Conservation (phyloP, 2,329 filamentous ascomycete species). For the Pseudocercospora eumusae region DNA sequence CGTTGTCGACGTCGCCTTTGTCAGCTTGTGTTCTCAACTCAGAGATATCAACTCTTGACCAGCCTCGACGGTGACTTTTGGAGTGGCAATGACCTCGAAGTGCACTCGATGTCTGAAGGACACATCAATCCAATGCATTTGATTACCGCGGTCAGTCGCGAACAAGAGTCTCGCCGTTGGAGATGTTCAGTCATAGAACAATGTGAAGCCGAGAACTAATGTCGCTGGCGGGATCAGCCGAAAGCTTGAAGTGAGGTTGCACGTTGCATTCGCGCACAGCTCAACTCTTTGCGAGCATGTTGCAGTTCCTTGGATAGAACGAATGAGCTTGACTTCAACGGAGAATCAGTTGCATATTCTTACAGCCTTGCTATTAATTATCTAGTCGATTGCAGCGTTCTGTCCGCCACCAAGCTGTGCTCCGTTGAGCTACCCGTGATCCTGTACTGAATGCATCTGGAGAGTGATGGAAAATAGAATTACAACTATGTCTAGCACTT, state of each 20-base stretch:
- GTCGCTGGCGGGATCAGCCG: neutral
- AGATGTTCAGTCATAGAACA: neutral
- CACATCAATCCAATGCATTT: neutral
- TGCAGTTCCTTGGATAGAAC: neutral
- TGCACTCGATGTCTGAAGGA: too few species aligned
- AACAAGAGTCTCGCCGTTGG: neutral
- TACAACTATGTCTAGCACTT: neutral
- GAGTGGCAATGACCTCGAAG: neutral
- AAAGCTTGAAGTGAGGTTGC: slow-evolving; percentile 8
- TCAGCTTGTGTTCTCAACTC: too few species aligned
- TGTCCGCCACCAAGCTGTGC: slow-evolving; percentile 2
- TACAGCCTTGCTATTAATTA: slow-evolving; percentile 1
- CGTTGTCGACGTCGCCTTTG: neutral
- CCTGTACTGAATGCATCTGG: neutral
- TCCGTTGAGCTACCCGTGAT: neutral
- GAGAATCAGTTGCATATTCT: neutral
- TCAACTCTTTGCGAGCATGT: neutral
- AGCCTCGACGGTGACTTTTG: neutral
- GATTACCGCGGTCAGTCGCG: neutral
- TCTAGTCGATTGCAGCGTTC: neutral
- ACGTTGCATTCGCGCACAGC: too few species aligned
- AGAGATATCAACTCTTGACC: too few species aligned
- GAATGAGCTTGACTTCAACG: neutral
- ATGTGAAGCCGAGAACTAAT: neutral
- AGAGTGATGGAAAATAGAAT: neutral